Conservation (phyloP, 129 eudicot species). For the Dittrichia graveolens region DNA sequence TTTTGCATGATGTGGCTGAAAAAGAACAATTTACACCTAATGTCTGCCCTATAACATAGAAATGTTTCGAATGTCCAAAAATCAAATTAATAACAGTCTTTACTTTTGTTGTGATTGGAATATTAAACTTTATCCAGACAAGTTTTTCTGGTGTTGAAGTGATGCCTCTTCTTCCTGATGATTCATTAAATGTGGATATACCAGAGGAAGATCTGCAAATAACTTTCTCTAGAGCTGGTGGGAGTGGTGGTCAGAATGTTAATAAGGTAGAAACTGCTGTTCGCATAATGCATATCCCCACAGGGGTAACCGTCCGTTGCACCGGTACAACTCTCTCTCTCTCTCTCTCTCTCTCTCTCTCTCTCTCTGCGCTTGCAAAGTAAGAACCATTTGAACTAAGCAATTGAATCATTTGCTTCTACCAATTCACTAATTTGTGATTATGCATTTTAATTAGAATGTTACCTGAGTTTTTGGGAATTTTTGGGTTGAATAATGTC, state of each 20-base stretch:
- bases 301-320: constrained; percentile 93
- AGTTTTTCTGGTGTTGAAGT: constrained; percentile 94
- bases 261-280: constrained; percentile 98
- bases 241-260: constrained; percentile 97
- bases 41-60: neutral
- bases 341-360: neutral
- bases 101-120: neutral
- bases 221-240: constrained; percentile 79
- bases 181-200: constrained; percentile 76
- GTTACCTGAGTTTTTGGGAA: too few species aligned
- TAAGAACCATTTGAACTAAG: too few species aligned
- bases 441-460: too few species aligned
- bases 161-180: constrained; percentile 99
- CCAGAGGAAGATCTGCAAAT: constrained; percentile 95
- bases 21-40: too few species aligned
- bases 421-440: too few species aligned
- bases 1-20: too few species aligned
- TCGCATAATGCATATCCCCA: constrained; percentile 89
- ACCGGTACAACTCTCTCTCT: constrained; percentile 52
- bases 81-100: neutral
- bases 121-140: constrained; percentile 52
- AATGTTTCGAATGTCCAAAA: neutral
- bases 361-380: too few species aligned
- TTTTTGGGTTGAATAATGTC: too few species aligned
- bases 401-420: too few species aligned